Evolutionary conservation across 768 basidiomycete genomes (phyloP), one percentile per base, ranked within the genome.

Genomic region (Plicaturopsis crispa): DNA sequence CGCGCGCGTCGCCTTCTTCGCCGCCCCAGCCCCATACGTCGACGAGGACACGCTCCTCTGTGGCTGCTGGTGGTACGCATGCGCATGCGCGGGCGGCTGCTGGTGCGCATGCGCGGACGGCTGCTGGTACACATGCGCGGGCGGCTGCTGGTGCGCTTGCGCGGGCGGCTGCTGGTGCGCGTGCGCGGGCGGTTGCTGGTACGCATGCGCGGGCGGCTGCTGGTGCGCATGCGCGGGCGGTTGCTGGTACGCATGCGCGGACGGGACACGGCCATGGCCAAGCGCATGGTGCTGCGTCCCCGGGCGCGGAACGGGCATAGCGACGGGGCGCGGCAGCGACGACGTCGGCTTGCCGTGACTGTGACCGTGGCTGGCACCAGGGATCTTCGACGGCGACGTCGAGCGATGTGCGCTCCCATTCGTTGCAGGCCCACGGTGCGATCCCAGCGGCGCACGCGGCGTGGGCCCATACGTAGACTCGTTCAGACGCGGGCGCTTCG

Each of bases 401-500:
- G 62, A 44, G 26, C 65, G 55, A n/a, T n/a, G n/a, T 22, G 49
- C 38, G 41, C 44, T 46, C 8, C 55, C 49, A 35, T 50, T 48
- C 36, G 46, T 43, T n/a, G n/a, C n/a, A n/a, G n/a, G n/a, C n/a
- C n/a, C 63, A 31, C 69, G 57, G 48, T 70, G 56, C 2, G 61
- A 41, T 4, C 68, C 65, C 8, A 75, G 53, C 11, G 69, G 70
- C 7, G 61, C 67, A 16, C 69, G n/a, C n/a, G n/a, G n/a, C n/a
- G n/a, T 50, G 10, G 50, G 52, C 17, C 43, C 42, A 39, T 49
- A 52, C 37, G 48, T 47, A 36, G 33, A 40, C n/a, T 78, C 76
- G 10, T 62, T 66, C 19, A 80, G 57, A 40, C 68, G 75, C 54
- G 71, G 77, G 39, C 82, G 70, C 53, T 86, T 86, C 45, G 68